These are phyloP conservation scores for Aurantiochytrium sp. DNA, from an alignment of 108 stramenopile genomes.

Conservation along the genomic window DNA sequence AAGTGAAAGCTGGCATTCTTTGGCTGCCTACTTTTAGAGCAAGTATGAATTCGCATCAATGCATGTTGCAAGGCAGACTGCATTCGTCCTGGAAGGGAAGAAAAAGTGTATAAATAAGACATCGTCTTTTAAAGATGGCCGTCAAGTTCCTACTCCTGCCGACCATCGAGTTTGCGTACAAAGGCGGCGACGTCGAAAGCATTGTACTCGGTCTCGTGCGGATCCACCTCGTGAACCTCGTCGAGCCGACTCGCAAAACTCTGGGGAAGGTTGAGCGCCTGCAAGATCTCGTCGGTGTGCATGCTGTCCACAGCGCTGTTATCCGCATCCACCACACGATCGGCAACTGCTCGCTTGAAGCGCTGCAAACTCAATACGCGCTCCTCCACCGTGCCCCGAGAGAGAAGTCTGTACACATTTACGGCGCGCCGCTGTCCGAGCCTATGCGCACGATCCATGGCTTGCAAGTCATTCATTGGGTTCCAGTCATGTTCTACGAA, in stretches of 20 bases:
- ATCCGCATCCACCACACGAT: not conserved
- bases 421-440: constrained; percentile 55
- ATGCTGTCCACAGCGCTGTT: not conserved
- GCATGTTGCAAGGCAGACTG: too few species aligned
- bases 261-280: not conserved
- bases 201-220: not conserved
- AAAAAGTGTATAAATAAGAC: not conserved
- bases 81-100: too few species aligned
- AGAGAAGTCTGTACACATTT: constrained; percentile 32
- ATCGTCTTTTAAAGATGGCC: not conserved
- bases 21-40: too few species aligned
- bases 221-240: not conserved
- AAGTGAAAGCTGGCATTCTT: too few species aligned
- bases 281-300: not conserved
- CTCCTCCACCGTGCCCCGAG: not conserved
- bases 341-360: not conserved
- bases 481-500: constrained; percentile 93
- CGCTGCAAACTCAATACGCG: not conserved
- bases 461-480: constrained; percentile 90
- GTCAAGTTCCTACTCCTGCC: not conserved
- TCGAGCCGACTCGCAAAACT: not conserved
- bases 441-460: constrained; percentile 70
- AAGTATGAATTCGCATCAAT: too few species aligned
- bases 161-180: not conserved
- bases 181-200: not conserved